These are phyloP conservation scores for Fusarium tanahbumbuense DNA, from an alignment of 2,329 filamentous ascomycete species.

Conservation along the genomic window DNA sequence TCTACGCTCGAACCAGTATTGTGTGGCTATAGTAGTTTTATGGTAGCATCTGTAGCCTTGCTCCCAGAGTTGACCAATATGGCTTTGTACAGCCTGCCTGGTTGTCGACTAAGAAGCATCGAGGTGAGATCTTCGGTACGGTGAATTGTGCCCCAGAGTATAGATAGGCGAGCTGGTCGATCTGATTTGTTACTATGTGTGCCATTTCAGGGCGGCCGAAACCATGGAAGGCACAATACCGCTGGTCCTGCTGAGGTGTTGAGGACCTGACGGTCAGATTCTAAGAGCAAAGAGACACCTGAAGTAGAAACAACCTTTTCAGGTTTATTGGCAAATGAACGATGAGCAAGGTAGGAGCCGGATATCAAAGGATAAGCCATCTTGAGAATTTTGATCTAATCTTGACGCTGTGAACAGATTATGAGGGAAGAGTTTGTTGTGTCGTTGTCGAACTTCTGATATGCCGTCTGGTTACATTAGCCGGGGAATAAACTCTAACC, in stretches of 20 bases:
- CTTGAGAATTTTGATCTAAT: not conserved
- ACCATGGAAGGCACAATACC: not conserved
- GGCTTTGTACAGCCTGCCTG: constrained; percentile 1
- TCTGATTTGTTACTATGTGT: constrained; percentile 5
- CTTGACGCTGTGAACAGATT: not conserved
- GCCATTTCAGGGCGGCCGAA: not conserved
- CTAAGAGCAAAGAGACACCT: constrained; percentile 1
- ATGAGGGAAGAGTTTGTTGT: not conserved
- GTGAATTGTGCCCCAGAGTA: constrained; percentile 32
- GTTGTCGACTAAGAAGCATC: constrained; percentile 38
- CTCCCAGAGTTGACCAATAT: constrained; percentile 6
- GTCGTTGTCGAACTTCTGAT: not conserved
- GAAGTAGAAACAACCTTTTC: constrained; percentile 2
- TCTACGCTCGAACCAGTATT: constrained; percentile 57
- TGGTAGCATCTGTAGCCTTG: not conserved
- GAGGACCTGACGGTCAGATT: constrained; percentile 6
- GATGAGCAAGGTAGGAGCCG: not conserved
- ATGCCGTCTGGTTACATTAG: too few relatives aligned
- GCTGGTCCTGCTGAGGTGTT: not conserved
- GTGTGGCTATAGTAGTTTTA: not conserved
- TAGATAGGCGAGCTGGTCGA: constrained; percentile 19
- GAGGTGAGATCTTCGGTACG: constrained; percentile 47
- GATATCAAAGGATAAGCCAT: constrained; percentile 1
- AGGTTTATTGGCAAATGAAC: not conserved
- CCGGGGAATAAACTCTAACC: too few relatives aligned